A percentile compares a stretch with the other conserved stretches of the same genome.
These are phyloP conservation scores for Dendrobium huoshanense DNA, from an alignment of 106 monocot species.

Conservation along the genomic window DNA sequence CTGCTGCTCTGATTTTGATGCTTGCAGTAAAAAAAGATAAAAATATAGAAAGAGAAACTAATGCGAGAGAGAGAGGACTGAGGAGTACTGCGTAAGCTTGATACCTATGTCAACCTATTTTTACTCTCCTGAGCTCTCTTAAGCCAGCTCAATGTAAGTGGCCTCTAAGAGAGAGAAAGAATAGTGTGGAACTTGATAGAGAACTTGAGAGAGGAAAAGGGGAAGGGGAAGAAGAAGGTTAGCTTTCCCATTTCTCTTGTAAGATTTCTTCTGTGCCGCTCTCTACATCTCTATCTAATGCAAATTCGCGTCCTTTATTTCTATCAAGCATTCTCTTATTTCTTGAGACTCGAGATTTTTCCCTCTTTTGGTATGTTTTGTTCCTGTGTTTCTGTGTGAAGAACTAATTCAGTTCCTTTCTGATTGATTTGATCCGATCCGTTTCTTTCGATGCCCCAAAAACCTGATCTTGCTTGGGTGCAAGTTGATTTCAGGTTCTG, in stretches of 20 bases:
- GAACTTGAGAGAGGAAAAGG: background rate
- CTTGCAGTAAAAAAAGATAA: constrained; percentile 18
- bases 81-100: constrained; percentile 2
- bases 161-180: background rate
- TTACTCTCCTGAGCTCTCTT: background rate
- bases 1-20: constrained; percentile 63
- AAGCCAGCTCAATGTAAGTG: background rate
- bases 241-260: background rate
- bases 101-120: constrained; percentile 4
- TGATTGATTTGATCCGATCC: constrained; percentile 3
- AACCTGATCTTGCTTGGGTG: background rate
- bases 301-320: background rate
- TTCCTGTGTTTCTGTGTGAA: background rate
- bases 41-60: constrained; percentile 6
- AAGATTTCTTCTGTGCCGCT: background rate
- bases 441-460: background rate
- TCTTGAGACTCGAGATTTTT: background rate
- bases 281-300: background rate
- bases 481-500: no score
- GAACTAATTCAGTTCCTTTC: background rate
- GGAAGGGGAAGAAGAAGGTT: background rate
- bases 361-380: background rate
- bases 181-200: no score
- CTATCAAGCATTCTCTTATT: background rate
- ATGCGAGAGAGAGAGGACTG: constrained; percentile 5